Evolutionary conservation across 495 filamentous ascomycete species (phyloP), one percentile per base, ranked within the genome.

Genomic region (Poronia punctata): DNA sequence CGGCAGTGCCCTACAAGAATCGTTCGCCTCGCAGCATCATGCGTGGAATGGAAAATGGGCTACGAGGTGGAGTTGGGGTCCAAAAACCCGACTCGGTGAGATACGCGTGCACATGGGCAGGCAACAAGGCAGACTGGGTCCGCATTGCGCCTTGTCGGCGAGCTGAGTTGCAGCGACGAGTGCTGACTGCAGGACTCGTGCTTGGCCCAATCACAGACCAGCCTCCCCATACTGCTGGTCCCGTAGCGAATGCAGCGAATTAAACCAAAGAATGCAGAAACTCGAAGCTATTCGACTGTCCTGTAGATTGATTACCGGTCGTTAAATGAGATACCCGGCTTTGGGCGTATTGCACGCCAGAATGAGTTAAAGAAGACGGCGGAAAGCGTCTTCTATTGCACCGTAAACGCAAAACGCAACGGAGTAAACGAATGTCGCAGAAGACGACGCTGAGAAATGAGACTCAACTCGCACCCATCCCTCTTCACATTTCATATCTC

Each of bases 181-280:
- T 55, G 55, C 55, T 59, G 55, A 59, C 55, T 53, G 55, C 55
- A 59, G 54, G 52, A 57, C 49, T 59, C 55, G 55, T 41, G 55
- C 46, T 48, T 44, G 23, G 34, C 19, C 55, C 55, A 59, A 59
- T 59, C 52, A 59, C 24, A 58, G 37, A 23, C 30, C 35, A 39
- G 46, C 28, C 28, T 39, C 31, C 21, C 37, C 27, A 45, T 44
- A 37, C 34, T 45, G 42, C 34, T 30, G 27, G 27, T 38, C 27
- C 42, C 34, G 35, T 17, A 45, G 34, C 27, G 24, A 36, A 20
- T 35, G 39, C 46, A 23, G 16, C 10, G 38, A 39, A 46, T 46
- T 24, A 49, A 45, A 36, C 30, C 41, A 45, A 45, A 50, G 40
- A 59, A 43, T 22, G 24, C 31, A 54, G 47, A 50, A n/a, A 46